Conservation (phyloP, 2,329 filamentous ascomycete species). For the Hymenoscyphus fraxineus region DNA sequence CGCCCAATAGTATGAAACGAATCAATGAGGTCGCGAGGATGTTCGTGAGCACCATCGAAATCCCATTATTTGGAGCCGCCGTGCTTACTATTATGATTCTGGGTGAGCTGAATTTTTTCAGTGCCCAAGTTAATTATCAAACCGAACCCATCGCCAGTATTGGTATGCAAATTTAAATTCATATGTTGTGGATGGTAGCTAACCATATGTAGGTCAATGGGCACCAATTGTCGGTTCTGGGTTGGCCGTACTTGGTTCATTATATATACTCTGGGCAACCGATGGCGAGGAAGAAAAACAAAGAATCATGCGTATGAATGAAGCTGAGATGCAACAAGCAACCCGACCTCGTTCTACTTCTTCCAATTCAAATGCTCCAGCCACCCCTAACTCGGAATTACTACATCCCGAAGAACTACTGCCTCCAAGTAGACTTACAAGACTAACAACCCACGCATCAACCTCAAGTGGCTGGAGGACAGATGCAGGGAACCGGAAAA, state of each 20-base stretch:
- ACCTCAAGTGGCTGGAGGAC: too few relatives aligned
- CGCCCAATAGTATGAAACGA: constrained; percentile 46
- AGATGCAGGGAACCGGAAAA: constrained; percentile 37
- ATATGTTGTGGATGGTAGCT: background rate
- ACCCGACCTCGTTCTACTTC: constrained; percentile 2
- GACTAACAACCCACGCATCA: too few relatives aligned
- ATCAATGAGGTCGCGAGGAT: constrained; percentile 53
- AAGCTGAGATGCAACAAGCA: constrained; percentile 3
- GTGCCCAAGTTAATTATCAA: constrained; percentile 50
- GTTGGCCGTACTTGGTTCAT: constrained; percentile 54
- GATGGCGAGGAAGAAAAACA: constrained; percentile 17
- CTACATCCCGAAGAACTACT: too few relatives aligned
- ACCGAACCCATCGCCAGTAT: constrained; percentile 61
- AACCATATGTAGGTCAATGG: constrained; percentile 49
- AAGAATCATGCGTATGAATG: background rate
- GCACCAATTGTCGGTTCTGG: constrained; percentile 55
- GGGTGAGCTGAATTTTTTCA: constrained; percentile 64
- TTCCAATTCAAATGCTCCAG: constrained; percentile 6
- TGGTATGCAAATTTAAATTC: constrained; percentile 41
- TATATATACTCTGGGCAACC: constrained; percentile 47
- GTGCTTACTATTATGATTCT: constrained; percentile 56
- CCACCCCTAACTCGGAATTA: too few relatives aligned
- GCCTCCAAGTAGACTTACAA: too few relatives aligned
- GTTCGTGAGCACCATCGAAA: constrained; percentile 53
- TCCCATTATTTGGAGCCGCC: constrained; percentile 55